Evolutionary conservation across 176 grass and related monocot species (phyloP).

Genomic region (Oryza meyeriana): DNA sequence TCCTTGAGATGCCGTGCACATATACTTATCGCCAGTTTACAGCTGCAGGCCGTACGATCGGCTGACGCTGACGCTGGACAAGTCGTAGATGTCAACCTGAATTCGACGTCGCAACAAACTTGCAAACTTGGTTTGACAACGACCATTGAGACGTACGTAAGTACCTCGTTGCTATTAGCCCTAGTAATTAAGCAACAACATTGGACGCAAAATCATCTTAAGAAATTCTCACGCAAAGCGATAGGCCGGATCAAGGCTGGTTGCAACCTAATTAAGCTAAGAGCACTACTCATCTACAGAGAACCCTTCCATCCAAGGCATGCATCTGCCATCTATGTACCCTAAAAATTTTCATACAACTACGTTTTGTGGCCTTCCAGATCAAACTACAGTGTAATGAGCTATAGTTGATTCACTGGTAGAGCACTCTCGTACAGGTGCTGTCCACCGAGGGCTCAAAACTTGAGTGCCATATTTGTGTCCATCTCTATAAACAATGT

Average conservation of each 20-base stretch:
- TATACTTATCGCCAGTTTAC: neutral
- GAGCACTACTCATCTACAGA: neutral
- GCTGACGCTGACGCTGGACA: neutral
- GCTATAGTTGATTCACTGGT: no score
- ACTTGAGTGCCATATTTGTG: no score
- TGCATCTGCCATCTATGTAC: no score
- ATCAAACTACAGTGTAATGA: no score
- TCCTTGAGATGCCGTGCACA: neutral
- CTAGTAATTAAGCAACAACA: neutral
- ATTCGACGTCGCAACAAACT: neutral
- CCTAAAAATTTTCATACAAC: no score
- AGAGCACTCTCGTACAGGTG: no score
- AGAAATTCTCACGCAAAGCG: neutral
- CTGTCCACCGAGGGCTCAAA: no score
- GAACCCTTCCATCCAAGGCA: no score
- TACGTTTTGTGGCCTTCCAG: no score
- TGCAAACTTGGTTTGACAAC: constrained; percentile 1
- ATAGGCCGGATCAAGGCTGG: neutral
- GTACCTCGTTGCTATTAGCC: no score
- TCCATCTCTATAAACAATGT: no score
- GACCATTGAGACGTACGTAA: no score
- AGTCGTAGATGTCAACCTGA: neutral
- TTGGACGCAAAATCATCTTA: neutral
- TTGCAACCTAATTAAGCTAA: neutral
- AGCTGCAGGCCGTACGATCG: neutral